Evolutionary conservation across 225 moss, liverwort and hornwort genomes (phyloP), one percentile per base, ranked within the genome.

Genomic region (Ulota crispa): DNA sequence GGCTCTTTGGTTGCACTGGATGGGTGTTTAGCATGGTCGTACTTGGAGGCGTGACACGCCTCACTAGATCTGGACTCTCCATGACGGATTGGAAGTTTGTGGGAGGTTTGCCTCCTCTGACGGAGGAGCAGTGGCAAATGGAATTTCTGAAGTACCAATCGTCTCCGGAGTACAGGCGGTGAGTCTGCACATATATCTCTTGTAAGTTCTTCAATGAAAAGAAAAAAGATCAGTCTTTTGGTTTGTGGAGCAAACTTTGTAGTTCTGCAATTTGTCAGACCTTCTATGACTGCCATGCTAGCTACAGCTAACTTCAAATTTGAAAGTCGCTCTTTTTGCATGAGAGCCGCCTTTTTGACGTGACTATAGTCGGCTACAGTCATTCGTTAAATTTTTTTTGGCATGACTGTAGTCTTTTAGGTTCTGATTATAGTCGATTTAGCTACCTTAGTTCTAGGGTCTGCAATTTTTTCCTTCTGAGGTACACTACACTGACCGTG

Each of bases 21-120:
- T 99, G 99, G 99, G 99, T 99, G 30, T 96, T 99, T 84, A 99
- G 99, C 89, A 92, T 99, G 99, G 99, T 99, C 52, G 93, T 99
- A 47, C 83, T 99, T 15, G 99, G 99, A 81, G 99, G 99, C 74
- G 83, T 99, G 57, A 99, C 99, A 19, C 96, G 99, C 50, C 93
- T 99, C 67, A 99, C 99, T 63, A 90, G 94, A 83, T 99, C 99
- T 68, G 99, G 99, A 66, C 92, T 99, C n/a, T 99, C 99, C 23
- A 99, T 99, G 99, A 99, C 99, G 63, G 99, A 99, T 18, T 99
- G 99, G 99, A 99, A 99, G 78, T 99, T 99, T 83, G 90, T 94
- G 79, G 99, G 99, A 54, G 88, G 93, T 68, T 86, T 99, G 80
- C 99, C 99, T 12, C 92, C 92, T 75, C 84, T 99, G 43, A 92